Base-by-base conservation (phyloP, 441 rosid genomes). In the Biscutella auriculata region DNA sequence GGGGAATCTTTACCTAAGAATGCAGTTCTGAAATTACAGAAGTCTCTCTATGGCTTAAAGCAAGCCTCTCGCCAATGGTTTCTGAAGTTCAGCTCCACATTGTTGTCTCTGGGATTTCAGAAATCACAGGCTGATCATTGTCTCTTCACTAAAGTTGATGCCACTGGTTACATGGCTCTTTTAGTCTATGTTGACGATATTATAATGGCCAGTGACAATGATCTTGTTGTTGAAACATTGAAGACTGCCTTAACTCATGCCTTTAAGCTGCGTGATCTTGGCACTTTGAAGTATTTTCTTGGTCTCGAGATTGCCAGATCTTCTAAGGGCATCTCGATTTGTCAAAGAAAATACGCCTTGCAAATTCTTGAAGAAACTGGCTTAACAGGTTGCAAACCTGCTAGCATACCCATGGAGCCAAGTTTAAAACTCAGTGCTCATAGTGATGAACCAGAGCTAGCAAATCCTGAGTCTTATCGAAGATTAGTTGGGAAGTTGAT, bases 311-410 rank as follows among this genome's bases (percentile, higher is more conserved):
- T 57, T 10, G 16, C 51, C 6, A 11, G 30, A 1, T 42, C 52
- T 0, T 6, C 1, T 0, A 2, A 4, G 0, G 30, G 41, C 0
- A 43, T 57, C 0, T 16, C 27, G 0, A 2, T 43, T 0, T 29
- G 21, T 8, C 29, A 57, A 5, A 2, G 51, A 1, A 57, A 43
- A 0, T 57, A 57, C 0, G 8, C 29, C 0, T 9, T 57, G 3
- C 9, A 29, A 1, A 0, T 57, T 0, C 2, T 57, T 6, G 51
- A 42, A 0, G 51, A 57, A 0, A 6, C 14, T 14, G 29, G 37
- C 0, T 0, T 57, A 0, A 3, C 17, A 0, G 40, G n/a, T 5
- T 27, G 50, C 2, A 6, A 25, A 4, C 27, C 39, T 0, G 26
- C 16, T 4, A 3, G 0, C 0, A 16, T 26, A 6, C 43, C 42